A percentile compares a stretch with the other conserved stretches of the same genome.
phyloP scores from a whole-genome alignment of 495 filamentous ascomycete genomes.

The Melanomma pulvis-pyrius region DNA sequence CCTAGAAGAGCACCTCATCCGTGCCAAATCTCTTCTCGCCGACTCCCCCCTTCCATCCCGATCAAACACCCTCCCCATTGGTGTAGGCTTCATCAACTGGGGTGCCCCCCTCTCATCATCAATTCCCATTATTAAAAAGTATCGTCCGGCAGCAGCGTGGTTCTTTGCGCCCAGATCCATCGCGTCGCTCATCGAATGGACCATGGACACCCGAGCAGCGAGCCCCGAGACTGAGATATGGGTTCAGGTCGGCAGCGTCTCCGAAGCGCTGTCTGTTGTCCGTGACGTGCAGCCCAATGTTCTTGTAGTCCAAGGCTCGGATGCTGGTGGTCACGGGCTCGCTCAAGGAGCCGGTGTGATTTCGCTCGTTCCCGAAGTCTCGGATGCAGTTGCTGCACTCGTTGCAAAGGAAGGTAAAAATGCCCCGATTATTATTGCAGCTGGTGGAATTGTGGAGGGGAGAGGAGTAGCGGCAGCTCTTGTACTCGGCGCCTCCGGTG shows the following conservation, averaged over 20 bases:
- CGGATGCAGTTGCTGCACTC: constrained; percentile 54
- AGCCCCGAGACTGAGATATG: constrained; percentile 60
- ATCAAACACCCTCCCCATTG: constrained; percentile 55
- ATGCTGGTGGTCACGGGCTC: constrained; percentile 76
- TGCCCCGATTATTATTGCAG: constrained; percentile 58
- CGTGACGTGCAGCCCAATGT: constrained; percentile 57
- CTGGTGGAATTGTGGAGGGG: constrained; percentile 73
- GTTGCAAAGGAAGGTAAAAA: not conserved
- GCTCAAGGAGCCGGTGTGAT: constrained; percentile 61
- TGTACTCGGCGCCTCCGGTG: constrained; percentile 67
- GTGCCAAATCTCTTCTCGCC: constrained; percentile 33
- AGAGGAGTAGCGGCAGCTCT: constrained; percentile 66
- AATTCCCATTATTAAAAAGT: constrained; percentile 48
- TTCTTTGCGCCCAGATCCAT: constrained; percentile 63
- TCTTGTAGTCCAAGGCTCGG: constrained; percentile 71
- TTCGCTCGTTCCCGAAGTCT: constrained; percentile 60
- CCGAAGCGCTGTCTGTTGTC: constrained; percentile 55
- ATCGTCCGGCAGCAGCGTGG: constrained; percentile 69
- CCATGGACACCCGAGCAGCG: constrained; percentile 51
- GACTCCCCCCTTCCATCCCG: constrained; percentile 27
- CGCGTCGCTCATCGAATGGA: constrained; percentile 59
- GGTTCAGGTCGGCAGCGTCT: constrained; percentile 68
- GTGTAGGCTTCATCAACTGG: constrained; percentile 66
- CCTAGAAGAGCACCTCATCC: constrained; percentile 38
- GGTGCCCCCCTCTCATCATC: constrained; percentile 53